Base-by-base conservation (phyloP, 106 monocot species). In the Dioscorea zingiberensis region DNA sequence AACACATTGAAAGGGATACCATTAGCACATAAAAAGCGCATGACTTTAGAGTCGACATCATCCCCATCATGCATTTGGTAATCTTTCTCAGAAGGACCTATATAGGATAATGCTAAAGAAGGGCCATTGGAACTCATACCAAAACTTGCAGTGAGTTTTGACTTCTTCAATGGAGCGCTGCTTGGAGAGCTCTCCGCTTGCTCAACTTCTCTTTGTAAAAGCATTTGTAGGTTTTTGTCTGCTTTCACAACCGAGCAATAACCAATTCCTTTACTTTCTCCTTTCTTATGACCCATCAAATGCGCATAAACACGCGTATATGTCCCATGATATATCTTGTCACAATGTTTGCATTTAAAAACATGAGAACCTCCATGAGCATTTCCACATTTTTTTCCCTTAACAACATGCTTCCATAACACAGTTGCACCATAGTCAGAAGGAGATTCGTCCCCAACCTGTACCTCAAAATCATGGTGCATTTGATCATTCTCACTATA, bases 301-400 rank as follows among this genome's bases (percentile, higher is more conserved):
- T 82, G 82, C 27, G 82, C 82, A 66, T 77, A 82, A 47, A 82
- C 82, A 24, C 82, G 73, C 47, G 82, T 82, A 23, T 82, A 82
- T 21, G 77, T 82, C 4, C 82, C 82, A 73, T 70, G 76, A 73
- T 77, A 82, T 54, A 82, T 57, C 77, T 77, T 82, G 16, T 77
- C 69, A 58, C 82, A 82, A 32, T 82, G 69, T 59, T 82, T 82
- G 59, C 82, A 82, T 61, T 70, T 82, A 38, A 82, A 82, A 55
- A 77, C 69, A 70, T 82, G 82, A 47, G 82, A 82, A 61, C 82
- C 82, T 22, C 82, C 82, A 70, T 82, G 82, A 77, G 82, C 69
- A 77, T 48, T 82, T n/a, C 82, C 82, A 62, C 82, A 82, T 73
- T 77, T 82, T 21, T 64, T 77, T 15, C 77, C 82, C 30, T 82